Conservation (phyloP, 768 basidiomycete genomes). For the Naganishia randhawae region DNA sequence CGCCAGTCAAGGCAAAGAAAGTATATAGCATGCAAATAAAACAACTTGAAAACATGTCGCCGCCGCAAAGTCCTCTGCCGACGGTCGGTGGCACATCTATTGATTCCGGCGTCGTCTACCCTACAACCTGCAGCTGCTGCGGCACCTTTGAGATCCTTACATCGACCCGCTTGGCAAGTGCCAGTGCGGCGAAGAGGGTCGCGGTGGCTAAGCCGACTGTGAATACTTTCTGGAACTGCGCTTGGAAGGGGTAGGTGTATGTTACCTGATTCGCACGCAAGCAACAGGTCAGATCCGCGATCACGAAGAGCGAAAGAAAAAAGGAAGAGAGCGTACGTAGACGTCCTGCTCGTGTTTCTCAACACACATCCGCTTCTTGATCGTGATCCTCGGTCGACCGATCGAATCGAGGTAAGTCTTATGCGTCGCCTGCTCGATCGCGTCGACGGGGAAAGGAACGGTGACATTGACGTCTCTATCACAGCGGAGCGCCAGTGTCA, state of each 20-base stretch:
- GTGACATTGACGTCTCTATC: slow-evolving; percentile 70
- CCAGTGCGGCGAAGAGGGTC: slow-evolving; percentile 57
- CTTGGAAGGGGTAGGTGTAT: slow-evolving; percentile 73
- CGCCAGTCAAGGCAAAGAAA: too few species aligned
- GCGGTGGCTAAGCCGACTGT: slow-evolving; percentile 70
- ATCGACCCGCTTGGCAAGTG: slow-evolving; percentile 20
- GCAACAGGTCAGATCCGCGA: slow-evolving; percentile 14
- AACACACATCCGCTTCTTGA: slow-evolving; percentile 71
- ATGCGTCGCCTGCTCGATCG: slow-evolving; percentile 63
- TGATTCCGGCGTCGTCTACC: not conserved
- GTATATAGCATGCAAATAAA: too few species aligned
- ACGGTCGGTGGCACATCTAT: not conserved
- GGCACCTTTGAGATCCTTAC: slow-evolving; percentile 19
- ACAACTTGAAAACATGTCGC: too few species aligned
- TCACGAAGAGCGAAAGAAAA: slow-evolving; percentile 13
- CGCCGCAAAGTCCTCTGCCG: too few species aligned
- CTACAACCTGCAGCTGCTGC: not conserved
- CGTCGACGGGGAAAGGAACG: slow-evolving; percentile 71
- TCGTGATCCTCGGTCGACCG: slow-evolving; percentile 73
- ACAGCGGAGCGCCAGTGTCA: not conserved
- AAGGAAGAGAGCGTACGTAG: slow-evolving; percentile 60
- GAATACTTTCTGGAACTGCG: slow-evolving; percentile 82
- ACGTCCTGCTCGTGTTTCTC: slow-evolving; percentile 74
- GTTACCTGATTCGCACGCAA: slow-evolving; percentile 62
- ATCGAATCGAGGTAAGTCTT: slow-evolving; percentile 85